phyloP scores from a whole-genome alignment of 2,329 filamentous ascomycete genomes.

The Ophiostoma sp. region DNA sequence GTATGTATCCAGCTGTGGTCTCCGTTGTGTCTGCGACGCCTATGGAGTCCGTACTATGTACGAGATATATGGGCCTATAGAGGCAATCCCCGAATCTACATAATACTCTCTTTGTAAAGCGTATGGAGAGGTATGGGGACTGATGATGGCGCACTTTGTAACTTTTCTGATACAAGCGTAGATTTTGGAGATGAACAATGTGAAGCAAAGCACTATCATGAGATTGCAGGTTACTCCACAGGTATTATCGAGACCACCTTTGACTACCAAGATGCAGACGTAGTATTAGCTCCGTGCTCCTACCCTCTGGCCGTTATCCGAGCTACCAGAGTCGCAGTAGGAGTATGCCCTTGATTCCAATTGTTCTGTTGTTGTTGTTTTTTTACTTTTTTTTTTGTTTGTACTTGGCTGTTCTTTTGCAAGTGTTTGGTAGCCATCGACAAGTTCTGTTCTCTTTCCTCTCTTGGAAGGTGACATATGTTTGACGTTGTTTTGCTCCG shows the following conservation, averaged over 20 bases:
- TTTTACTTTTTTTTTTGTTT: neutral
- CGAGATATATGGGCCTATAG: neutral
- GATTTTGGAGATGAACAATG: neutral
- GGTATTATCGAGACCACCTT: neutral
- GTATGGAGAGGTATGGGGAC: neutral
- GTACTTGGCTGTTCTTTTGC: neutral
- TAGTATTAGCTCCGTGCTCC: neutral
- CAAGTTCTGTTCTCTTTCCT: neutral
- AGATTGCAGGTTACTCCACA: neutral
- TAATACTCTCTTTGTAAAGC: too few species aligned
- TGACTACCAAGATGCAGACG: neutral
- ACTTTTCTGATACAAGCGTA: constrained; percentile 11
- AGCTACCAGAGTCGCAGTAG: constrained; percentile 4
- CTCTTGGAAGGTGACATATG: neutral
- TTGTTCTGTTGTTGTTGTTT: neutral
- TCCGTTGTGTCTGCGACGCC: constrained; percentile 8
- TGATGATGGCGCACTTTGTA: constrained; percentile 7
- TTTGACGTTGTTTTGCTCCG: neutral
- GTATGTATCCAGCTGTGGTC: neutral
- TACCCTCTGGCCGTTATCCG: neutral
- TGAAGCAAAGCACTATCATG: neutral
- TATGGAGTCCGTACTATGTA: neutral
- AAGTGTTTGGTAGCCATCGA: neutral
- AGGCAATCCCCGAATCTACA: neutral
- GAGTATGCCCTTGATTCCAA: neutral